phyloP scores from a whole-genome alignment of 2,329 filamentous ascomycete genomes.

The Apiospora pterosperma region DNA sequence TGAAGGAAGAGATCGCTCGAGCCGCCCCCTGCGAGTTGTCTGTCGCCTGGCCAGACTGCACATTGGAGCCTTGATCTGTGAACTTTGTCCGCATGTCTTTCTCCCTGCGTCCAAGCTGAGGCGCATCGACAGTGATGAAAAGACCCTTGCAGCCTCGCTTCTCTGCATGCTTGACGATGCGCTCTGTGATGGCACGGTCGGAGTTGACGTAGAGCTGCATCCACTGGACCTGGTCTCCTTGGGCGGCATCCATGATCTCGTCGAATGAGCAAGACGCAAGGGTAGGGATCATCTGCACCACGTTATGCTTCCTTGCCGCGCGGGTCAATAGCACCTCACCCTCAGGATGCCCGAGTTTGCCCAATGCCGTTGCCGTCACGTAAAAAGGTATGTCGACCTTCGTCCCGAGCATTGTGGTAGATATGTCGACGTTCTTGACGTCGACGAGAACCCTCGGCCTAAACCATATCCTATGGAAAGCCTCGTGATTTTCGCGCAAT shows the following conservation, averaged over 20 bases:
- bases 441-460: conserved; percentile 84
- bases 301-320: conserved; percentile 79
- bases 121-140: conserved; percentile 98
- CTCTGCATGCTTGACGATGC: conserved; percentile 90
- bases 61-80: conserved; percentile 74
- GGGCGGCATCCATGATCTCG: conserved; percentile 85
- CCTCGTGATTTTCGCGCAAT: conserved; percentile 89
- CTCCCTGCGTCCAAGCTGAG: conserved; percentile 88
- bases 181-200: conserved; percentile 83
- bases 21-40: conserved; percentile 91
- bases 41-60: conserved; percentile 72
- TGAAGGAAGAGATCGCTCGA: conserved; percentile 92
- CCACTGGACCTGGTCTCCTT: conserved; percentile 86
- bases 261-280: conserved; percentile 96
- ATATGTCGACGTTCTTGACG: conserved; percentile 81
- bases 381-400: conserved; percentile 88
- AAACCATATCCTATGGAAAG: conserved; percentile 98
- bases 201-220: conserved; percentile 97
- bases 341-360: conserved; percentile 90
- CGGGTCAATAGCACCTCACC: conserved; percentile 89
- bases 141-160: conserved; percentile 87
- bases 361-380: conserved; percentile 91
- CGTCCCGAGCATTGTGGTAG: conserved; percentile 90
- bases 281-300: conserved; percentile 98
- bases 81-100: conserved; percentile 98